Evolutionary conservation across 2,329 filamentous ascomycete species (phyloP).

Genomic region (Hypoxylon sp.): DNA sequence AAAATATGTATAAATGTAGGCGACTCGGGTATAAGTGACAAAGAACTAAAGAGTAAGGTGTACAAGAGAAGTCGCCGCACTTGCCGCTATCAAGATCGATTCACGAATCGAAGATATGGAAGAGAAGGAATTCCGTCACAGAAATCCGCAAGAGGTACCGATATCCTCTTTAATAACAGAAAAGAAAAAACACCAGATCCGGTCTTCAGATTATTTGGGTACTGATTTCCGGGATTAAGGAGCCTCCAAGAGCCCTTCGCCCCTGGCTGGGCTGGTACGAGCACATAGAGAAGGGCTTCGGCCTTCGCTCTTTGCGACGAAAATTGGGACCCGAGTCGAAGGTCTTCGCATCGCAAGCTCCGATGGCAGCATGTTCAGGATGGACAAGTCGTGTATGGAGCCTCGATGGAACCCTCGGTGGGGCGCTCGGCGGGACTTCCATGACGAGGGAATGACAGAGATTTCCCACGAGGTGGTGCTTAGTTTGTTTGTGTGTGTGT

Average conservation of each 20-base stretch:
- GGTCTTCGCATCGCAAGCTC: background rate
- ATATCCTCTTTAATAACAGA: conserved; percentile 26
- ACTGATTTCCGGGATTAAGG: conserved; percentile 23
- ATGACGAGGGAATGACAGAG: conserved; percentile 28
- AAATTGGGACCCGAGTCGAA: conserved; percentile 23
- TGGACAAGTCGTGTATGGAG: no score
- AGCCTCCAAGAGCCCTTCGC: conserved; percentile 9
- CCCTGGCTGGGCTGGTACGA: conserved; percentile 6
- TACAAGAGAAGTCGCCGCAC: conserved; percentile 10
- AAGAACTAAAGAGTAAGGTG: conserved; percentile 9
- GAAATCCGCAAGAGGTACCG: conserved; percentile 4
- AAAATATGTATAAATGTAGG: background rate
- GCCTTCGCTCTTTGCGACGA: conserved; percentile 29
- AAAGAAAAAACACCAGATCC: no score
- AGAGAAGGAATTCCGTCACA: conserved; percentile 7
- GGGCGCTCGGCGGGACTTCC: conserved; percentile 5
- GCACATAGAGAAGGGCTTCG: conserved; percentile 24
- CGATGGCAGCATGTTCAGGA: background rate
- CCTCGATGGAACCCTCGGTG: background rate
- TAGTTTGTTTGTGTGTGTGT: no score
- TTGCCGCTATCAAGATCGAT: background rate
- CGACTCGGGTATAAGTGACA: background rate
- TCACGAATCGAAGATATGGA: conserved; percentile 5
- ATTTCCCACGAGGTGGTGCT: conserved; percentile 17
- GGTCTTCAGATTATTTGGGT: conserved; percentile 6